Conservation (phyloP, 192 early-diverging fungal genomes). For the Backusella mclennaniae region DNA sequence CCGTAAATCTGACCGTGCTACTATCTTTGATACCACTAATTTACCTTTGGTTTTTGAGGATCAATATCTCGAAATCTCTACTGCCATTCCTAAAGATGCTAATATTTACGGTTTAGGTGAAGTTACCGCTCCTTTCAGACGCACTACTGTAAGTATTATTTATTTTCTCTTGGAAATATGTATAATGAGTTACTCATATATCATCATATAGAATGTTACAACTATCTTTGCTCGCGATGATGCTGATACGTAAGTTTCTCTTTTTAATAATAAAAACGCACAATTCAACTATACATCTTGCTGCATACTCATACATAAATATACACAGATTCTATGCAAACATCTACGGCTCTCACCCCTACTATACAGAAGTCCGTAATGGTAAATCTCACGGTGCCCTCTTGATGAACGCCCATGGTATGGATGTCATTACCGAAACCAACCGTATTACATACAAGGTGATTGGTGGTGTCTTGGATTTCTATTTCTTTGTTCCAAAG, state of each 20-base stretch:
- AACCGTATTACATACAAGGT: constrained; percentile 60
- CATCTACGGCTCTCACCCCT: constrained; percentile 62
- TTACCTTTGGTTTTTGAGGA: constrained; percentile 59
- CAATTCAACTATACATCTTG: not conserved
- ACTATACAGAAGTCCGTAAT: constrained; percentile 61
- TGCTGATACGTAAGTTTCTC: constrained; percentile 1
- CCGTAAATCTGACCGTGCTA: constrained; percentile 36
- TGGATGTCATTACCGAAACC: constrained; percentile 51
- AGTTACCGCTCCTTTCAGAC: constrained; percentile 50
- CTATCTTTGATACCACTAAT: constrained; percentile 41
- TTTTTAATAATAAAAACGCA: not conserved
- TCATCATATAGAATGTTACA: constrained; percentile 7
- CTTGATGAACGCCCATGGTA: constrained; percentile 63
- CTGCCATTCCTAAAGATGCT: constrained; percentile 49
- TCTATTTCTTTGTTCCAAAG: constrained; percentile 61
- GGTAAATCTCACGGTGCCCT: constrained; percentile 52
- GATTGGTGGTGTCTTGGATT: constrained; percentile 63
- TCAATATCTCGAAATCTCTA: constrained; percentile 65
- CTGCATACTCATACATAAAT: not conserved
- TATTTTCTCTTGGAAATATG: not conserved
- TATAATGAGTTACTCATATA: not conserved
- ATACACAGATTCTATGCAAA: constrained; percentile 39
- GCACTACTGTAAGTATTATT: constrained; percentile 34
- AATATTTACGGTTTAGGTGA: constrained; percentile 73
- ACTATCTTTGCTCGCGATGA: not conserved